phyloP scores from a whole-genome alignment of 2,329 filamentous ascomycete genomes.

The Fusarium cyanostomum region DNA sequence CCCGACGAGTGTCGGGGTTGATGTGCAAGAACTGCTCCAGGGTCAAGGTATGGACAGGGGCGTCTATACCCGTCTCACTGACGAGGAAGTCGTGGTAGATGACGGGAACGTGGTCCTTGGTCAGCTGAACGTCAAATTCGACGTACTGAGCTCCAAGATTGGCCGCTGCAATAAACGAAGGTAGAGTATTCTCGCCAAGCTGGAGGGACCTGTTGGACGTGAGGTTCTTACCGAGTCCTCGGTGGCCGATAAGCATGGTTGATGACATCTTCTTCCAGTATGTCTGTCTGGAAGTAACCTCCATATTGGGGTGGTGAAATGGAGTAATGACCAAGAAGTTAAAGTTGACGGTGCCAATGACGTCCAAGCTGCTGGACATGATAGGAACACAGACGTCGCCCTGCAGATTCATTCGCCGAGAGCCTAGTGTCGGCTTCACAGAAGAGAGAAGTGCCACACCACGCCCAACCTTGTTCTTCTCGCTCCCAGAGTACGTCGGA shows the following conservation, averaged over 20 bases:
- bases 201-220: conserved; percentile 86
- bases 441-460: conserved; percentile 88
- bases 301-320: conserved; percentile 93
- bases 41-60: conserved; percentile 93
- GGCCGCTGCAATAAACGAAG: conserved; percentile 94
- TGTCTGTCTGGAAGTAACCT: conserved; percentile 86
- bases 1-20: conserved; percentile 63
- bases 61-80: conserved; percentile 96
- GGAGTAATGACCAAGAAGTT: conserved; percentile 96
- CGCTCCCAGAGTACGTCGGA: conserved; percentile 90
- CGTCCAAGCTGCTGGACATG: conserved; percentile 82
- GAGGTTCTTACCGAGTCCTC: conserved; percentile 89
- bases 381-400: conserved; percentile 94
- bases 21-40: conserved; percentile 95
- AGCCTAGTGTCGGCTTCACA: conserved; percentile 83
- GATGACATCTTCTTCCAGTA: conserved; percentile 95
- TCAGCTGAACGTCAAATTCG: conserved; percentile 90
- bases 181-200: conserved; percentile 94
- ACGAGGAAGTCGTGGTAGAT: conserved; percentile 99
- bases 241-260: conserved; percentile 81
- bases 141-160: conserved; percentile 85
- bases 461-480: conserved; percentile 88
- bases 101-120: conserved; percentile 98
- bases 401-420: conserved; percentile 89
- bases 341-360: conserved; percentile 96